Conservation (phyloP, 2,329 filamentous ascomycete genomes). For the Huntiella decipiens region DNA sequence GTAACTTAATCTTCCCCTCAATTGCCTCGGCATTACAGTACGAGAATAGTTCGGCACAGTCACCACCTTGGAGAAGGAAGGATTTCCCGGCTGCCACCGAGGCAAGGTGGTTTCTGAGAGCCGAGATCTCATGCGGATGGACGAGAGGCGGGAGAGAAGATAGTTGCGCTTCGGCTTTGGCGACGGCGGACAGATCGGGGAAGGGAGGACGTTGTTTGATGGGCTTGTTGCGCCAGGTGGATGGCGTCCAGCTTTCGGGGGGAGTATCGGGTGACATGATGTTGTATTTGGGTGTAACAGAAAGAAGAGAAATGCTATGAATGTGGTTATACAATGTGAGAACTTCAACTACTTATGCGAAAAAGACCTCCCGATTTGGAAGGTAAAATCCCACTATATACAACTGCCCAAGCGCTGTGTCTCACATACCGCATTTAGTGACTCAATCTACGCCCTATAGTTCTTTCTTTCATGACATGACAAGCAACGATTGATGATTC, state of each 20-base stretch:
- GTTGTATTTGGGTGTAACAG: background rate
- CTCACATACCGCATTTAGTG: no score
- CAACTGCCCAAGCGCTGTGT: no score
- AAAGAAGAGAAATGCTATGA: no score
- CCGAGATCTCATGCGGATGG: constrained; percentile 60
- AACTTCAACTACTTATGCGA: no score
- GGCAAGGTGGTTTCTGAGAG: constrained; percentile 56
- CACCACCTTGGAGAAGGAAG: constrained; percentile 87
- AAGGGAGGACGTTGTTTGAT: constrained; percentile 62
- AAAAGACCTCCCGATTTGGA: no score
- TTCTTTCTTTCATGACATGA: no score
- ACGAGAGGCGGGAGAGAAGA: constrained; percentile 56
- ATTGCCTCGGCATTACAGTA: constrained; percentile 84
- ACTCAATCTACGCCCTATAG: no score
- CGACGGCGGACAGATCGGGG: constrained; percentile 39
- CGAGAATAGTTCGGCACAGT: constrained; percentile 93
- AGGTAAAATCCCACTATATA: no score
- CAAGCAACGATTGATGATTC: no score
- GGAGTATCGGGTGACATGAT: background rate
- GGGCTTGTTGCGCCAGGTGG: constrained; percentile 58
- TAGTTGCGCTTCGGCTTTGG: constrained; percentile 44
- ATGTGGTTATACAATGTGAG: no score
- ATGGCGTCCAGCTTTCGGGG: constrained; percentile 30
- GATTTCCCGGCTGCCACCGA: constrained; percentile 82
- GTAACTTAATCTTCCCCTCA: constrained; percentile 88